Conservation (phyloP, 768 basidiomycete species). For the Basidioascus undulatus region DNA sequence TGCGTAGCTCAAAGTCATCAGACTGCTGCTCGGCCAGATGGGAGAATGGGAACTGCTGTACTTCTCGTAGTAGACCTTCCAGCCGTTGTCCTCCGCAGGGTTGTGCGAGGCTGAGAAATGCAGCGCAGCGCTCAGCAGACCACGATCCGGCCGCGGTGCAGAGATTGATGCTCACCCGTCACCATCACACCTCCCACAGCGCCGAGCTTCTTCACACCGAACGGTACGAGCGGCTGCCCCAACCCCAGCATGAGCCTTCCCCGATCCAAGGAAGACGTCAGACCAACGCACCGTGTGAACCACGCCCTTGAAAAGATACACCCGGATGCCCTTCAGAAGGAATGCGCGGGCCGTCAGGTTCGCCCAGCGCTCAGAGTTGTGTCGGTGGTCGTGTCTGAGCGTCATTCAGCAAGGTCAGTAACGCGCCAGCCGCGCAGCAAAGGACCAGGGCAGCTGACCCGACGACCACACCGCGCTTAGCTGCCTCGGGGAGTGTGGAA, state of each 20-base stretch:
- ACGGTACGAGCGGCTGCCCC: constrained; percentile 23
- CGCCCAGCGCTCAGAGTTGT: constrained; percentile 59
- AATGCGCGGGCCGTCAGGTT: constrained; percentile 48
- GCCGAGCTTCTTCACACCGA: constrained; percentile 35
- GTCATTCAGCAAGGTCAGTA: background rate
- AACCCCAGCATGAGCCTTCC: constrained; percentile 11
- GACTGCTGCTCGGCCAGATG: background rate
- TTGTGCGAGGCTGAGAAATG: constrained; percentile 46
- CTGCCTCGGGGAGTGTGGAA: constrained; percentile 28
- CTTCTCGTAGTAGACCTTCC: constrained; percentile 31
- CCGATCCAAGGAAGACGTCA: background rate
- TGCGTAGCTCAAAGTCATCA: background rate
- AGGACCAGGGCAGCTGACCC: constrained; percentile 19
- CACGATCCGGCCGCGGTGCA: constrained; percentile 1
- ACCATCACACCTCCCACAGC: constrained; percentile 78
- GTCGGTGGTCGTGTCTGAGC: constrained; percentile 63
- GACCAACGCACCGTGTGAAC: constrained; percentile 42
- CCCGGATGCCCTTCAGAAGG: constrained; percentile 35
- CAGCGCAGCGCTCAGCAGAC: background rate
- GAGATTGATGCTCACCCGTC: constrained; percentile 30
- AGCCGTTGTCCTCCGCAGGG: constrained; percentile 75
- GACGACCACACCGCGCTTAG: constrained; percentile 43
- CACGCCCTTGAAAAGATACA: constrained; percentile 40
- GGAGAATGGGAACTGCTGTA: background rate
- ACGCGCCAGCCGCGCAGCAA: background rate